Base-by-base conservation (phyloP, 192 early-diverging fungal genomes). In the Ambispora gerdemannii region DNA sequence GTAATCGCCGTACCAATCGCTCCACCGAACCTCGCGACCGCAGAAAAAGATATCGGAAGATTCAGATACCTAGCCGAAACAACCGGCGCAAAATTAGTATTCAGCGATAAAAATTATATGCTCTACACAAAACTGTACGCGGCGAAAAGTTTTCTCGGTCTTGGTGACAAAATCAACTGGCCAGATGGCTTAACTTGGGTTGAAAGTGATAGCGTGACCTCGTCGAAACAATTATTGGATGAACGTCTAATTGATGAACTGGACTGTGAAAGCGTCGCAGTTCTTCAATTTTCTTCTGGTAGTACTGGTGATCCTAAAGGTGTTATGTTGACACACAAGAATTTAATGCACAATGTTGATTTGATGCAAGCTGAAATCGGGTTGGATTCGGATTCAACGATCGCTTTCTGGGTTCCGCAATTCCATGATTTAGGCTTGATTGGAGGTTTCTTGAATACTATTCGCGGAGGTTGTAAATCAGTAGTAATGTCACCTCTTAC, bases 401-500 rank as follows among this genome's bases (percentile, higher is more conserved):
- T 67, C 0, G 65, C 65, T 10, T 67, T 67, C 28, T 67, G 65
- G 65, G 65, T 67, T 22, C 65, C 65, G 6, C 65, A 67, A 53
- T 67, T 67, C 19, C 65, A 67, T 30, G 65, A 67, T 20, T 28
- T 67, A 20, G 65, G 65, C 0, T 22, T 67, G 7, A 67, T 67
- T 33, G 65, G 65, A 25, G 65, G 65, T 22, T 67, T 67, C 30
- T 32, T 67, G 13, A 67, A 67, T 34, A 67, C 65, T 0, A 22
- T 67, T 20, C 25, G 65, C 19, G 65, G 49, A 24, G 65, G 28
- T 24, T 67, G 49, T 67, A 7, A 22, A 22, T 67, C 65, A 51
- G 24, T 50, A 11, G 65, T 67, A 0, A 67, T 67, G 65, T 67
- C 65, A 24, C 65, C 65, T 3, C 28, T 67, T 13, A 67, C 65